These are phyloP conservation scores for Rhizoctonia solani DNA, from an alignment of 1,284 basidiomycete genomes.

Conservation along the genomic window DNA sequence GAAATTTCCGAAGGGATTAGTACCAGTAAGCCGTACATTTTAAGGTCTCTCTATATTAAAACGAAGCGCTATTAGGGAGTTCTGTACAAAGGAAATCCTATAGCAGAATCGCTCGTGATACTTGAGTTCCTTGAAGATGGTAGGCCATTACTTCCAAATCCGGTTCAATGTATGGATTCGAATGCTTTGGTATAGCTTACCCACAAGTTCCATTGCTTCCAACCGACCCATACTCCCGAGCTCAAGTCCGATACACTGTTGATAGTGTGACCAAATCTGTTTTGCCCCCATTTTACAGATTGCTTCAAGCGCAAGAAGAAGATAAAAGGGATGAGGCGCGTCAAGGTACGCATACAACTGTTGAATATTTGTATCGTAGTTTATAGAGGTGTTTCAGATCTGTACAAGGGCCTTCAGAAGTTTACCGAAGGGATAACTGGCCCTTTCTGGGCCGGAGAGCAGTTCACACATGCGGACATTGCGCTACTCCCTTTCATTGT, in stretches of 20 bases:
- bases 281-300: conserved; percentile 27
- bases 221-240: conserved; percentile 27
- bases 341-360: not conserved
- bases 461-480: conserved; percentile 31
- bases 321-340: conserved; percentile 29
- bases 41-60: not conserved
- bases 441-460: conserved; percentile 28
- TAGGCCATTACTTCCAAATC: not conserved
- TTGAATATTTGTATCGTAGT: not conserved
- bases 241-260: conserved; percentile 33
- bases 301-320: conserved; percentile 29
- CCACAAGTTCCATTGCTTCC: conserved; percentile 24
- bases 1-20: conserved; percentile 32
- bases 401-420: conserved; percentile 26
- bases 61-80: conserved; percentile 18
- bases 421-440: conserved; percentile 21
- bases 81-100: conserved; percentile 26
- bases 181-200: not conserved
- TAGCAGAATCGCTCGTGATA: conserved; percentile 33
- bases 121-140: conserved; percentile 34
- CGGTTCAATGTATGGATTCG: not conserved
- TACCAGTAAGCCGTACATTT: not conserved
- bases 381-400: not conserved
- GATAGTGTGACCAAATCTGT: conserved; percentile 28
- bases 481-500: conserved; percentile 28